Base-by-base conservation (phyloP, 768 basidiomycete species). In the Asterophora lycoperdoides region DNA sequence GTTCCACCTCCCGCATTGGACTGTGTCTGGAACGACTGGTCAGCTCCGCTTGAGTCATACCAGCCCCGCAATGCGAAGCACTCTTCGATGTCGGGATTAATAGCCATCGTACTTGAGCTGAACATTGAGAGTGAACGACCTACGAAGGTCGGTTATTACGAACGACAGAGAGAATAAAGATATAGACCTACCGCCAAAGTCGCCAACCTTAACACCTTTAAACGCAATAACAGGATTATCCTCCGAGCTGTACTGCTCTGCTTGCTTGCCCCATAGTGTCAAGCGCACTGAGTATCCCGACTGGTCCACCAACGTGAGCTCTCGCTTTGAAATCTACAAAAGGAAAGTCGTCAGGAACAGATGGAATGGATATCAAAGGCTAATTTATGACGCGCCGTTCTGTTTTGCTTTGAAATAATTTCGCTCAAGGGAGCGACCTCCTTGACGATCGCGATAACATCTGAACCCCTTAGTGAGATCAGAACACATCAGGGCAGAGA, bases 221-320 rank as follows among this genome's bases (percentile, higher is more conserved):
- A 94, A 90, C 4, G 95, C 95, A 55, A 94, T 77, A 26, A 98
- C 83, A 8, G 90, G 81, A 42, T 74, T 74, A 9, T 76, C 71
- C 15, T 71, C 69, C 5, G 75, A 68, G n/a, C 67, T 64, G 63
- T 82, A 97, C 34, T 78, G 77, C 63, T 97, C 92, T 0, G 95
- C 95, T 64, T 91, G 88, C 64, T 88, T 92, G 18, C 95, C 96
- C 96, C 95, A 99, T 26, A 98, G 72, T 3, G 95, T 99, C 55
- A 97, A 64, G 29, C 91, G 80, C 34, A 91, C 84, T 13, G 84
- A 80, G 59, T 72, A 90, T 30, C 78, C 78, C 6, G 91, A 86
- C 52, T 78, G 79, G 64, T 99, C 95, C 10, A 93, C 94, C 29
- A 99, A 68, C 1, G 80, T 85, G 43, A 99, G 69, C 37, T 99